Percentiles rank a stretch among this genome's conserved stretches.
Conservation (phyloP, 2,329 filamentous ascomycete species). For the Ophiosphaerella korrae region DNA sequence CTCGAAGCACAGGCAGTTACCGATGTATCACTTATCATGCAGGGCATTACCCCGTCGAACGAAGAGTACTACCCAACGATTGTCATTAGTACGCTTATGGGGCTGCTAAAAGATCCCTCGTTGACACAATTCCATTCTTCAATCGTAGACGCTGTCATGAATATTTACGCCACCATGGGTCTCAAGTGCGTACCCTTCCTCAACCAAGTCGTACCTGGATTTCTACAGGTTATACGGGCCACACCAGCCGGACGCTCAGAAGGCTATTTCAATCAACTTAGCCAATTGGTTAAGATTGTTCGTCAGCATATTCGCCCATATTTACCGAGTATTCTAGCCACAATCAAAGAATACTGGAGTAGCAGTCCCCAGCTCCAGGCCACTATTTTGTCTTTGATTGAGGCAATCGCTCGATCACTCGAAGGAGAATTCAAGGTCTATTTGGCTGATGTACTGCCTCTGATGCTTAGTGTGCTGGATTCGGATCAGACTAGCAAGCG, state of each 20-base stretch:
- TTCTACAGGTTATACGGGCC: conserved; percentile 84
- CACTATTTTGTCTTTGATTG: conserved; percentile 89
- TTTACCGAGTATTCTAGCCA: conserved; percentile 81
- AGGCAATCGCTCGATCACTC: conserved; percentile 89
- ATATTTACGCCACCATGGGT: conserved; percentile 94
- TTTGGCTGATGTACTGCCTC: conserved; percentile 81
- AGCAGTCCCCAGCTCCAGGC: conserved; percentile 79
- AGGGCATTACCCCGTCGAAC: conserved; percentile 90
- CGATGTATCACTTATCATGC: conserved; percentile 98
- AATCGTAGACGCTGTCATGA: conserved; percentile 98
- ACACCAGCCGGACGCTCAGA: conserved; percentile 80
- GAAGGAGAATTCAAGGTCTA: conserved; percentile 99
- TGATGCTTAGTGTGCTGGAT: conserved; percentile 94
- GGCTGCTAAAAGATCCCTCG: conserved; percentile 89
- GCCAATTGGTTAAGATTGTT: conserved; percentile 91
- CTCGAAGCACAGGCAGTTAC: conserved; percentile 73
- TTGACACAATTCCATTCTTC: conserved; percentile 88
- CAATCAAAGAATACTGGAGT: conserved; percentile 90
- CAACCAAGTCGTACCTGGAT: conserved; percentile 90
- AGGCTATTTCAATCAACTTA: conserved; percentile 96
- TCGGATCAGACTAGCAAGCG: conserved; percentile 77
- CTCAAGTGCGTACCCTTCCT: conserved; percentile 96
- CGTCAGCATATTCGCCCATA: conserved; percentile 94
- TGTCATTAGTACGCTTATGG: conserved; percentile 92
- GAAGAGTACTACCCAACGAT: conserved; percentile 99